Conservation (phyloP, 345 rosid species). For the Hirschfeldia incana region DNA sequence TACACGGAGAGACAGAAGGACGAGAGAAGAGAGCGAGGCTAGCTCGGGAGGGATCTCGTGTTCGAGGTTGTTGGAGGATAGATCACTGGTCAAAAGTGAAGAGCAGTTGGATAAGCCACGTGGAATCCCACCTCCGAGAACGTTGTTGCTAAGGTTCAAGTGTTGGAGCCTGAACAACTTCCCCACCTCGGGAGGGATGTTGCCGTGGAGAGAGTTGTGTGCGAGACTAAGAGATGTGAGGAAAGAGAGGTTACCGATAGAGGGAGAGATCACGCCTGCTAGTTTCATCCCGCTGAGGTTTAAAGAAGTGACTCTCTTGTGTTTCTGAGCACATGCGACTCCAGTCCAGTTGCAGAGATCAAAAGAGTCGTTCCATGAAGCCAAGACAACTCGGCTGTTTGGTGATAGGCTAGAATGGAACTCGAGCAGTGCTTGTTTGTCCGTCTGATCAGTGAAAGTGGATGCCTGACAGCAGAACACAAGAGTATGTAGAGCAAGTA, state of each 20-base stretch:
- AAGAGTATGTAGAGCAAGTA: background rate
- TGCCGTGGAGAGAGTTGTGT: background rate
- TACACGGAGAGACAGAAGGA: background rate
- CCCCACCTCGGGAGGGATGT: background rate
- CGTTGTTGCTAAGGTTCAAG: background rate
- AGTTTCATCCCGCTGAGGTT: background rate
- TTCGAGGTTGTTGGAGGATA: background rate
- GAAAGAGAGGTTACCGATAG: background rate
- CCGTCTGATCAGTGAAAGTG: background rate
- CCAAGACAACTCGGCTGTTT: background rate
- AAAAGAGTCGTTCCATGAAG: background rate
- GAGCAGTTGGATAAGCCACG: background rate
- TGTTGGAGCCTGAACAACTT: background rate
- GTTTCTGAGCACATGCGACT: background rate
- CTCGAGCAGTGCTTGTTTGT: background rate
- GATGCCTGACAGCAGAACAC: background rate
- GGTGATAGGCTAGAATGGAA: background rate
- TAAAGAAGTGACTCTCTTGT: background rate
- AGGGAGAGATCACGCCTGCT: background rate
- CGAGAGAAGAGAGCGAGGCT: background rate
- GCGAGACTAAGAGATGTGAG: background rate
- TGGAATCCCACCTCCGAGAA: background rate
- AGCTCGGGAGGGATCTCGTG: background rate
- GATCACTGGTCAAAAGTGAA: background rate
- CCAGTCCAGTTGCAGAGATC: conserved; percentile 9